Conservation (phyloP, 2,329 filamentous ascomycete genomes). For the Neoscytalidium dimidiatum region DNA sequence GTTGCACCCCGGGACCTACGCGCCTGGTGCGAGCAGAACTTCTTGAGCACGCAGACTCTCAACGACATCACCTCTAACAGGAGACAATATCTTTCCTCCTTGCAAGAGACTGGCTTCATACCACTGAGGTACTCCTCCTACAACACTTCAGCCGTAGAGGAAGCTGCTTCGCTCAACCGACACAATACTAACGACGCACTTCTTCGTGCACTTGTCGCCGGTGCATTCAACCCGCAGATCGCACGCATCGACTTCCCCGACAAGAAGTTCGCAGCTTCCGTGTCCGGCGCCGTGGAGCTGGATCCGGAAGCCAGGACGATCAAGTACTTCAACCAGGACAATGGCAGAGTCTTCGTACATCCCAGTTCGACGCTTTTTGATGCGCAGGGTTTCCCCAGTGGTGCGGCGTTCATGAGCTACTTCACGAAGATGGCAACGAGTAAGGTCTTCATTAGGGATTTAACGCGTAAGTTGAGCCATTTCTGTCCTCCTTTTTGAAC, state of each 20-base stretch:
- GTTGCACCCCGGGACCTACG: conserved; percentile 63
- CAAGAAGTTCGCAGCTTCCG: conserved; percentile 87
- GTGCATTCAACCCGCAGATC: conserved; percentile 71
- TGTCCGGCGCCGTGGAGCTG: conserved; percentile 86
- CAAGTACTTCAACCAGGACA: conserved; percentile 72
- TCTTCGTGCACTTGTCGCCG: conserved; percentile 51
- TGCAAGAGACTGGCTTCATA: conserved; percentile 84
- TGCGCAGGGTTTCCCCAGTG: conserved; percentile 71
- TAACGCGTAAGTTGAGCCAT: conserved; percentile 60
- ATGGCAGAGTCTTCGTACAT: conserved; percentile 81
- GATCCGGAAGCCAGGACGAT: conserved; percentile 92
- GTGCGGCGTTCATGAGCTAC: conserved; percentile 80
- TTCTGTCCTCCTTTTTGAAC: not conserved
- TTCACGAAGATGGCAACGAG: conserved; percentile 89
- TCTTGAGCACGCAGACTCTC: conserved; percentile 79
- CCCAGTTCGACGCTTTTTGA: conserved; percentile 86
- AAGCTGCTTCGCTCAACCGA: conserved; percentile 45
- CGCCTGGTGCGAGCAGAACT: conserved; percentile 81
- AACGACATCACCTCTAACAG: conserved; percentile 86
- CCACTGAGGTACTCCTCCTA: conserved; percentile 42
- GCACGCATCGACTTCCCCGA: conserved; percentile 91
- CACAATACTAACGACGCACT: conserved; percentile 50
- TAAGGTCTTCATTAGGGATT: conserved; percentile 87
- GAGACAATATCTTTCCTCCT: conserved; percentile 79
- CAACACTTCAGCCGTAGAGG: conserved; percentile 25